A percentile compares a stretch with the other conserved stretches of the same genome.
Conservation (phyloP, 352 stramenopile species). For the Phytophthora capsici region DNA sequence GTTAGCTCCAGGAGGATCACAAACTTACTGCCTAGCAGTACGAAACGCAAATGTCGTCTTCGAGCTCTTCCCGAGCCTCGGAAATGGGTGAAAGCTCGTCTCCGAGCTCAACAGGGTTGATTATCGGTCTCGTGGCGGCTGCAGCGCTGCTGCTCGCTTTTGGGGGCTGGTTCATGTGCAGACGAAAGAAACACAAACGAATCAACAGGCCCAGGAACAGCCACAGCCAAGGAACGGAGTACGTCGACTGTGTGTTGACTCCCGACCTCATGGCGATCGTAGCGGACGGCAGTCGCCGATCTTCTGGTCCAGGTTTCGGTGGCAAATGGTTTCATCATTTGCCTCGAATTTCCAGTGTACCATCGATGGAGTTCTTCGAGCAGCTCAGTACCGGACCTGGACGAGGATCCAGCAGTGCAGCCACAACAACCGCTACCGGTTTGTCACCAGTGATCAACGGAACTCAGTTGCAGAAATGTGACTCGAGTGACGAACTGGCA, state of each 20-base stretch:
- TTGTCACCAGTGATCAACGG: constrained; percentile 13
- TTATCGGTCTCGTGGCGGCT: constrained; percentile 22
- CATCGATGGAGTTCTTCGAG: constrained; percentile 40
- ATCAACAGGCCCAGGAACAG: constrained; percentile 10
- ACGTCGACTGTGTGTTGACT: constrained; percentile 40
- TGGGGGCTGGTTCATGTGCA: constrained; percentile 22
- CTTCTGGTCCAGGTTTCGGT: constrained; percentile 9
- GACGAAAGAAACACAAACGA: constrained; percentile 19
- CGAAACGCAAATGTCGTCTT: constrained; percentile 9
- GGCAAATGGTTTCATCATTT: constrained; percentile 38
- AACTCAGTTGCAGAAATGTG: constrained; percentile 21
- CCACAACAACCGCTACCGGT: constrained; percentile 23
- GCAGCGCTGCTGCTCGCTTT: constrained; percentile 23
- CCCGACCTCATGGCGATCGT: constrained; percentile 41
- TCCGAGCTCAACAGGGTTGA: constrained; percentile 14
- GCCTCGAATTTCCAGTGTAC: constrained; percentile 38
- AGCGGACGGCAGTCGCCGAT: constrained; percentile 23
- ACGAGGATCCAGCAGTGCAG: constrained; percentile 20
- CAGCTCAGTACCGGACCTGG: constrained; percentile 14
- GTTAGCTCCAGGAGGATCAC: constrained; percentile 3
- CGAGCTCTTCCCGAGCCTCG: constrained; percentile 7
- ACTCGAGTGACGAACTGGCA: constrained; percentile 26
- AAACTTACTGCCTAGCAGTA: too few species aligned
- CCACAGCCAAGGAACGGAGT: constrained; percentile 40
- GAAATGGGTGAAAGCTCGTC: constrained; percentile 1